Base-by-base conservation (phyloP, 2,329 filamentous ascomycete genomes). In the Sordariomycetes sp. region DNA sequence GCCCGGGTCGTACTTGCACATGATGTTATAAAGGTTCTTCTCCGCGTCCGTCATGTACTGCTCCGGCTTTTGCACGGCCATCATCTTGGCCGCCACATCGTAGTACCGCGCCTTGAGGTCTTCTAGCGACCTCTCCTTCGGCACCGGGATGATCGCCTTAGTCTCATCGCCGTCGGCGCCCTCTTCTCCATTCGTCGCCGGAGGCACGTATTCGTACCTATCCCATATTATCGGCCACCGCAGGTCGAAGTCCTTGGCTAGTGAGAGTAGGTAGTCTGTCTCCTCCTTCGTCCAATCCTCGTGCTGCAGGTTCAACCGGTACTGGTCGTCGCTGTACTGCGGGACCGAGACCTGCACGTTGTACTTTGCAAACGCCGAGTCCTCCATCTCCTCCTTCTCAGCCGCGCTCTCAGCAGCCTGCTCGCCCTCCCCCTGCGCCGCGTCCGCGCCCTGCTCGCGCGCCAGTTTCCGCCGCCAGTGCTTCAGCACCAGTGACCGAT, bases 101-200 rank as follows among this genome's bases (percentile, higher is more conserved):
- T 97, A 99, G 72, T 95, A 97, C 56, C 94, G 82, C 17, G 85
- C 80, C 70, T 99, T 99, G 60, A 99, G 75, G 60, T 96, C 90
- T 68, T 99, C 94, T 76, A 96, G 84, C 1, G 82, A 85, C 50
- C 94, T 82, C 8, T 67, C 69, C 58, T 77, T 80, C 2, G 74
- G 66, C 5, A 76, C 75, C 1, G 77, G 70, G 35, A 84, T 73
- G 32, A 85, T 71, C 2, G 79, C 80, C 55, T 76, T 81, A 59
- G 71, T 74, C 60, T 75, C 72, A 53, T 75, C 71, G 52, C 72
- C 73, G 45, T 76, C 72, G 20, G 66, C 70, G 3, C 74, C 73
- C 1, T 73, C 73, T 53, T 78, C 72, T 56, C 70, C 72, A 53
- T 75, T 73, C 1, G 71, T 69, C 1, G 72, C 67, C 34, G 73